Evolutionary conservation across 2,329 filamentous ascomycete genomes (phyloP).

Genomic region (Delphinella strobiligena): DNA sequence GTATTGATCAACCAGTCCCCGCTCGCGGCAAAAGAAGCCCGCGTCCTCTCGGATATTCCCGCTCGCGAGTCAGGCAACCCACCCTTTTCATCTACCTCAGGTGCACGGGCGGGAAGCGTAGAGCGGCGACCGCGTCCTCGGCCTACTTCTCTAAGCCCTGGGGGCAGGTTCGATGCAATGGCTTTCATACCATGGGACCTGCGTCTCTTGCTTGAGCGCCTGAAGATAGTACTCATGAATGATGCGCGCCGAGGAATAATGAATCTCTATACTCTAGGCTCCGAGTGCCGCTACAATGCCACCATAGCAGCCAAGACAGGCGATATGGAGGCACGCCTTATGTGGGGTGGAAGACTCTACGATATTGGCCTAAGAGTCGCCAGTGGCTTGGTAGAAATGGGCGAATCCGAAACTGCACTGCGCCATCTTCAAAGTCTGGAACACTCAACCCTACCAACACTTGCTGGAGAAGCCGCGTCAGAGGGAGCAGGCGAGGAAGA

Average conservation of each 20-base stretch:
- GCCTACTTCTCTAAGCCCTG: conserved; percentile 1
- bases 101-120: conserved; percentile 9
- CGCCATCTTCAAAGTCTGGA: conserved; percentile 55
- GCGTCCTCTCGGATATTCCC: conserved; percentile 47
- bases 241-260: conserved; percentile 79
- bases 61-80: conserved; percentile 13
- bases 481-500: not conserved
- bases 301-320: conserved; percentile 29
- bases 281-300: conserved; percentile 18
- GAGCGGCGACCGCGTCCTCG: too few relatives aligned
- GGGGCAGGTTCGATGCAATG: not conserved
- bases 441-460: conserved; percentile 32
- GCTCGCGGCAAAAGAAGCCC: conserved; percentile 48
- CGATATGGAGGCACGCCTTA: conserved; percentile 42
- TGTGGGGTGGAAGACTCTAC: conserved; percentile 61
- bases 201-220: conserved; percentile 66
- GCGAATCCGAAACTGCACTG: conserved; percentile 68
- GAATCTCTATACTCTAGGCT: conserved; percentile 73
- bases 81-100: not conserved
- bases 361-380: conserved; percentile 60
- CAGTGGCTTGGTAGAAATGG: conserved; percentile 69
- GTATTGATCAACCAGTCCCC: conserved; percentile 59
- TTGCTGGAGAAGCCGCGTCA: conserved; percentile 16
- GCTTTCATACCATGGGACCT: conserved; percentile 73
- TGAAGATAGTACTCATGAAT: conserved; percentile 76